phyloP scores from a whole-genome alignment of 2,329 filamentous ascomycete species.

The Fusarium albidum region DNA sequence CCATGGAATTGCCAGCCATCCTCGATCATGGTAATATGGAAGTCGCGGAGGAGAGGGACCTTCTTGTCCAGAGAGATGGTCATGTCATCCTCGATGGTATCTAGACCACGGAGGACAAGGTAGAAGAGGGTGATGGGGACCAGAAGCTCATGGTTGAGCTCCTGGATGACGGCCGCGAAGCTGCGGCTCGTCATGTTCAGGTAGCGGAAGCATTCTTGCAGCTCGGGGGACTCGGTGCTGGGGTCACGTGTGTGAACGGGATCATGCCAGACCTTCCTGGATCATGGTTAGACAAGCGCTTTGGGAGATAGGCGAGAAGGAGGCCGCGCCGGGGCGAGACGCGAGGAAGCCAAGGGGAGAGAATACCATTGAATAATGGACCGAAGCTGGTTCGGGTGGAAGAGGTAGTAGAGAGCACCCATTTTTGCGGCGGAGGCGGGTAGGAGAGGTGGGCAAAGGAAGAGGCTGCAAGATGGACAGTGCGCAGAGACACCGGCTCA shows the following conservation, averaged over 20 bases:
- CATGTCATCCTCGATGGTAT: constrained; percentile 99
- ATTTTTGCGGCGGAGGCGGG: constrained; percentile 52
- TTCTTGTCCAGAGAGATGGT: constrained; percentile 84
- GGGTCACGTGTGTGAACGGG: constrained; percentile 86
- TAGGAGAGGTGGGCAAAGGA: constrained; percentile 4
- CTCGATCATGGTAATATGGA: constrained; percentile 78
- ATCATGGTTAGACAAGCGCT: constrained; percentile 30
- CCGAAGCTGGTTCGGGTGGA: constrained; percentile 81
- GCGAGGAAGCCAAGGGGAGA: background rate
- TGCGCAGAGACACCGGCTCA: constrained; percentile 21
- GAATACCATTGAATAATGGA: constrained; percentile 86
- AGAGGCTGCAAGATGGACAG: constrained; percentile 28
- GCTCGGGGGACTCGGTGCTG: constrained; percentile 75
- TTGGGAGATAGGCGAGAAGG: background rate
- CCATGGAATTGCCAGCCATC: constrained; percentile 92
- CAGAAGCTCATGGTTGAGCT: constrained; percentile 92
- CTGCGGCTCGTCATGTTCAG: constrained; percentile 90
- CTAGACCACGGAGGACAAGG: constrained; percentile 86
- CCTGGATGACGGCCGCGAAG: constrained; percentile 92
- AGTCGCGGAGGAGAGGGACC: constrained; percentile 84
- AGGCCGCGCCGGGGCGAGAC: too few relatives aligned
- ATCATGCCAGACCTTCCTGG: constrained; percentile 96
- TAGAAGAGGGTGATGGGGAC: constrained; percentile 93
- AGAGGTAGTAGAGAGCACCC: constrained; percentile 73
- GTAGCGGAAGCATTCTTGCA: constrained; percentile 85